These are phyloP conservation scores for Yarrowia phangngaensis DNA, from an alignment of 805 yeast species.

Conservation along the genomic window DNA sequence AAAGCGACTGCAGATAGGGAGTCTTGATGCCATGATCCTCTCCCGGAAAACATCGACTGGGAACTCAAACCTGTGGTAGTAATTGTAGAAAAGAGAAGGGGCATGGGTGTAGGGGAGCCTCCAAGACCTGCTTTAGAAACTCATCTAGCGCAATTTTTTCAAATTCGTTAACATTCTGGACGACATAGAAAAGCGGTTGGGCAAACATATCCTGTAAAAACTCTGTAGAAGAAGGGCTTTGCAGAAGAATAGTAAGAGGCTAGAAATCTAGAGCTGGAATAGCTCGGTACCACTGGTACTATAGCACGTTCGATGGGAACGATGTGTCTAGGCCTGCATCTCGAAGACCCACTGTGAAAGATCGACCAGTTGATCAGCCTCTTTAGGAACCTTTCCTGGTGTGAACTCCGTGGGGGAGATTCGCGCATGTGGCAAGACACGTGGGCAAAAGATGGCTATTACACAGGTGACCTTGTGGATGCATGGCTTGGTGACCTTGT, in stretches of 20 bases:
- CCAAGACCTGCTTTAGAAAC: conserved; percentile 5
- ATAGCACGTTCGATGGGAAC: conserved; percentile 28
- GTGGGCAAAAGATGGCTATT: conserved; percentile 30
- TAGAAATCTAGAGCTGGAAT: conserved; percentile 73
- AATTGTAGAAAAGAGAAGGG: conserved; percentile 65
- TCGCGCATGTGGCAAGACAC: conserved; percentile 28
- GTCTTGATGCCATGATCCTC: conserved; percentile 83
- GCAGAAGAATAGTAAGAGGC: conserved; percentile 71
- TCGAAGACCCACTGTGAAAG: conserved; percentile 29
- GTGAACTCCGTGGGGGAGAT: conserved; percentile 26
- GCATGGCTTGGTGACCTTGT: conserved; percentile 26
- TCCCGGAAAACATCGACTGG: conserved; percentile 74
- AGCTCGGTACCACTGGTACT: conserved; percentile 77
- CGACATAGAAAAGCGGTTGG: conserved; percentile 78
- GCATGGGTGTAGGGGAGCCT: conserved; percentile 38
- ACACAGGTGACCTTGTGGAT: conserved; percentile 30
- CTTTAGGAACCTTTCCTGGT: conserved; percentile 11
- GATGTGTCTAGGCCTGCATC: conserved; percentile 31
- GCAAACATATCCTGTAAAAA: conserved; percentile 68
- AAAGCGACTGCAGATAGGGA: conserved; percentile 83
- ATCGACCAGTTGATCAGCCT: conserved; percentile 23
- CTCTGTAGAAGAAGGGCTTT: conserved; percentile 57
- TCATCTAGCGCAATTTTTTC: conserved; percentile 9
- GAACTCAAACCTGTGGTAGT: conserved; percentile 52
- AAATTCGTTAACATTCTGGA: conserved; percentile 47